A percentile compares a stretch with the other conserved stretches of the same genome.
phyloP scores from a whole-genome alignment of 148 eudicot species.

The Heliamphora exappendiculata region DNA sequence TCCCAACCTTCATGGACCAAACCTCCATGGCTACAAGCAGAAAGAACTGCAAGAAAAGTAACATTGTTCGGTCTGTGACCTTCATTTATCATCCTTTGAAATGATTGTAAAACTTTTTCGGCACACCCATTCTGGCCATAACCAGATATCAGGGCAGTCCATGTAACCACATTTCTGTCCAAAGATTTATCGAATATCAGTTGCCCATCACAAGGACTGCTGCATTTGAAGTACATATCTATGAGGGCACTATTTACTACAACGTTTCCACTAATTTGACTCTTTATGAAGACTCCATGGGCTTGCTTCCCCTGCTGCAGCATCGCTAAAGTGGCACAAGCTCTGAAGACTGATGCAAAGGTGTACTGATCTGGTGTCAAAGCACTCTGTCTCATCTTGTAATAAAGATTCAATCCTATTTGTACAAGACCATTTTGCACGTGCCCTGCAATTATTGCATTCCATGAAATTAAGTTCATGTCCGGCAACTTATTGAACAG shows the following conservation, averaged over 20 bases:
- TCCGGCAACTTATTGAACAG: conserved; percentile 37
- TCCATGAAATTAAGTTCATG: conserved; percentile 61
- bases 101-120: conserved; percentile 45
- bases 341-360: conserved; percentile 75
- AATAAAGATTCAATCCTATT: conserved; percentile 55
- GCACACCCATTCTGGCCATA: conserved; percentile 69
- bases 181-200: conserved; percentile 42
- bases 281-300: conserved; percentile 64
- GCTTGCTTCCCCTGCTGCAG: conserved; percentile 74
- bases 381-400: conserved; percentile 53
- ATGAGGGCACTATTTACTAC: conserved; percentile 77
- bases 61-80: conserved; percentile 71
- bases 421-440: conserved; percentile 71
- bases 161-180: conserved; percentile 65
- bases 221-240: conserved; percentile 92
- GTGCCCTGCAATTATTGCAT: conserved; percentile 76
- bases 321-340: conserved; percentile 65
- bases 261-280: conserved; percentile 44
- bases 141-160: conserved; percentile 79
- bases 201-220: conserved; percentile 61
- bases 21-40: conserved; percentile 95
- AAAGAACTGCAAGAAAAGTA: conserved; percentile 81
- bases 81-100: conserved; percentile 58
- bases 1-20: conserved; percentile 67
- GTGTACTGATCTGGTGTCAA: conserved; percentile 72